Base-by-base conservation (phyloP, 169 alveolate species). In the Cryptosporidium muris region DNA sequence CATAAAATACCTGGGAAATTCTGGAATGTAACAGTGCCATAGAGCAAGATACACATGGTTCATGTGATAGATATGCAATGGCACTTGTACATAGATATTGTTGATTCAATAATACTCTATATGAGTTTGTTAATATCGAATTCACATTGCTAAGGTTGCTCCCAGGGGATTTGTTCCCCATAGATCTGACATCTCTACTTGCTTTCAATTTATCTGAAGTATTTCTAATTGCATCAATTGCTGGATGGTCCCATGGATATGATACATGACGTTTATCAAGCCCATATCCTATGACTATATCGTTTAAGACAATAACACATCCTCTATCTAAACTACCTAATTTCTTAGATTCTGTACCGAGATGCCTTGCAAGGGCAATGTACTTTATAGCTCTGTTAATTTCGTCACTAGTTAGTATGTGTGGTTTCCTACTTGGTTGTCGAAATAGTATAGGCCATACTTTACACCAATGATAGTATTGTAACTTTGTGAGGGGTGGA, bases 1-100 rank as follows among this genome's bases (percentile, higher is more conserved):
- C 81, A 90, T 91, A 96, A 66, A 94, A 88, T 42, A 96, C 95
- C 67, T 94, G 89, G 14, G 92, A 85, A 45, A 97, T 91, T 54
- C 99, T 88, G 11, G 98, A 95, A 88, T 97, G 99, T 5, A 97
- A 82, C 80, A 96, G 90, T 16, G 98, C 98, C 99, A 97, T 97
- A n/a, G 97, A 94, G 85, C 99, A 97, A 98, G 96, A 95, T 65
- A 95, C 92, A 82, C 99, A 96, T 49, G 99, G 99, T 88, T 96
- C 99, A 56, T 92, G 95, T 48, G 94, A 89, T 65, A 92, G 54
- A 64, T 65, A 94, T 47, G 91, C 97, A 40, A 65, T 92, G 64
- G 93, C 91, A 25, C 92, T 92, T 2, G 94, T 90, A 81, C 97
- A 94, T 7, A 92, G 80, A 67, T 94, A 94, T 54, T 94, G 93